phyloP scores from a whole-genome alignment of 208 protist species.

The Tritrichomonas musculus region DNA sequence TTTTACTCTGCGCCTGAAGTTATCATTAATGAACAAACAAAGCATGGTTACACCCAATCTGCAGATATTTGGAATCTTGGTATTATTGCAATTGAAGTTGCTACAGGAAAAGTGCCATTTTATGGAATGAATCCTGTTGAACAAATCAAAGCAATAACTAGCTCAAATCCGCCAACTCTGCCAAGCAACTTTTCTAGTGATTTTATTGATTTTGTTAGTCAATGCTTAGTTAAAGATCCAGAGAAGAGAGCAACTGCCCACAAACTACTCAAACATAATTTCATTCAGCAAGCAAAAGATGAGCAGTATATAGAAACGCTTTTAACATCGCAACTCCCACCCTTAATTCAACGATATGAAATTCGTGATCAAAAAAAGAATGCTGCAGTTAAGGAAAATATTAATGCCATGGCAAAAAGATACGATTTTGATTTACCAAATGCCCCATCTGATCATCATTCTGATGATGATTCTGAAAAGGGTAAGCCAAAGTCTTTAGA shows the following conservation, averaged over 20 bases:
- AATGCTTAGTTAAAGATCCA: constrained; percentile 52
- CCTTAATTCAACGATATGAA: not conserved
- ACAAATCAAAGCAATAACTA: not conserved
- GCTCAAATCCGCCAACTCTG: not conserved
- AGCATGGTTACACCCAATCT: constrained; percentile 49
- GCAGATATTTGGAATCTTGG: constrained; percentile 61
- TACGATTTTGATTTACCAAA: no score
- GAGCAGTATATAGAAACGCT: not conserved
- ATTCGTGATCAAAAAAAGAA: not conserved
- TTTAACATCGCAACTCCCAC: not conserved
- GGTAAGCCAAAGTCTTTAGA: no score
- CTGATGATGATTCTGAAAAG: no score
- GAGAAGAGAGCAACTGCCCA: constrained; percentile 37
- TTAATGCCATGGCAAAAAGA: no score
- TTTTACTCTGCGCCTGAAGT: constrained; percentile 58
- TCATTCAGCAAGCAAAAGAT: constrained; percentile 30
- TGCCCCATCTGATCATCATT: no score
- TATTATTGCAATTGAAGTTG: constrained; percentile 59
- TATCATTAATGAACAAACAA: constrained; percentile 42
- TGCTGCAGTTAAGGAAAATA: not conserved
- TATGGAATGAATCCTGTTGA: not conserved
- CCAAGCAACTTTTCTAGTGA: not conserved
- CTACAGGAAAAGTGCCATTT: constrained; percentile 47
- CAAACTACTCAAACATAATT: constrained; percentile 42
- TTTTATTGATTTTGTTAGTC: constrained; percentile 48